phyloP scores from a whole-genome alignment of 2,329 filamentous ascomycete species.

The Trichoderma breve region DNA sequence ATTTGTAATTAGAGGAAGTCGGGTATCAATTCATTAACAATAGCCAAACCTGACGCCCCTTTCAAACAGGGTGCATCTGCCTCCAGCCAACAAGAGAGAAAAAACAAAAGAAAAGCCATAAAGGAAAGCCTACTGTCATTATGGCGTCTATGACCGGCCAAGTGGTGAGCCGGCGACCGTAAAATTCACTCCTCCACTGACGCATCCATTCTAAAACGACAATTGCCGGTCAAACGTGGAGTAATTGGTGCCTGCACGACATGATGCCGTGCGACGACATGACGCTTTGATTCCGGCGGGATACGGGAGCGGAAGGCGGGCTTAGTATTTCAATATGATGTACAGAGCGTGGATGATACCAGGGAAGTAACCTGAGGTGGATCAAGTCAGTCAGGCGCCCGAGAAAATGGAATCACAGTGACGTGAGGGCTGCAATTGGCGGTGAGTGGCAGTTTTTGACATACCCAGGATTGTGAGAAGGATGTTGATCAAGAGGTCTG shows the following conservation, averaged over 20 bases:
- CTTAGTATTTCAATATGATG: slow-evolving; percentile 86
- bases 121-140: slow-evolving; percentile 17
- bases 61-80: slow-evolving; percentile 10
- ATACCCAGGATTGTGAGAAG: slow-evolving; percentile 72
- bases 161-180: not conserved
- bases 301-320: not conserved
- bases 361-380: slow-evolving; percentile 57
- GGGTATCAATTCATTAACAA: slow-evolving; percentile 23
- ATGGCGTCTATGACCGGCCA: slow-evolving; percentile 7
- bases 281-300: slow-evolving; percentile 5
- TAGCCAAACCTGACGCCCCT: slow-evolving; percentile 18
- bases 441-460: slow-evolving; percentile 23
- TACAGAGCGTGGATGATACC: slow-evolving; percentile 93
- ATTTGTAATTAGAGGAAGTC: slow-evolving; percentile 17
- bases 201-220: slow-evolving; percentile 4
- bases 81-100: slow-evolving; percentile 12
- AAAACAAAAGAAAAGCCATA: not conserved
- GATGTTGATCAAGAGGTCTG: slow-evolving; percentile 90
- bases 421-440: not conserved
- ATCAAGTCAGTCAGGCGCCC: slow-evolving; percentile 19
- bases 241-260: not conserved
- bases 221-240: not conserved
- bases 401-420: not conserved
- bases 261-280: not conserved
- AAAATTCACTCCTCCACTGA: not conserved